Conservation (phyloP, 176 grass and related monocot genomes). For the Phoenix roebelenii region DNA sequence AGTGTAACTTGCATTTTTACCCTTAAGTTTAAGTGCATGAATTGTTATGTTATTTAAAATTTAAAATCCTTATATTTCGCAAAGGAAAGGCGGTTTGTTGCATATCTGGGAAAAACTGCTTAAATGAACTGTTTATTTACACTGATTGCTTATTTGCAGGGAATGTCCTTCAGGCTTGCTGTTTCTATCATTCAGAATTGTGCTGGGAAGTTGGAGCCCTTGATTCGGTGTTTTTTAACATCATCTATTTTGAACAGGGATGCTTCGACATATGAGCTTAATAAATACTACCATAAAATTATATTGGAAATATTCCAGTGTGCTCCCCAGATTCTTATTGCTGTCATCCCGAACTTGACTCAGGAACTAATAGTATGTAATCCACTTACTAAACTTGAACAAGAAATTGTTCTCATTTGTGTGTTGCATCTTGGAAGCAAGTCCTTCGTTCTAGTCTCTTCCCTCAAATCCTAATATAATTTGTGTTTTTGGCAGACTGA, state of each 20-base stretch:
- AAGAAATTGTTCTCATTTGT: too few species aligned
- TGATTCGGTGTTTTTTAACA: slow-evolving; percentile 46
- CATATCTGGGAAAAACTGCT: not conserved
- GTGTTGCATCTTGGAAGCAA: too few species aligned
- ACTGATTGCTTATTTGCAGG: slow-evolving; percentile 38
- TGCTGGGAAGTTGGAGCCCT: slow-evolving; percentile 53
- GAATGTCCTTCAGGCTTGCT: slow-evolving; percentile 57
- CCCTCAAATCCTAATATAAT: not conserved
- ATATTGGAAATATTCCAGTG: slow-evolving; percentile 84
- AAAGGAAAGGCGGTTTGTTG: too few species aligned
- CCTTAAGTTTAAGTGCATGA: too few species aligned
- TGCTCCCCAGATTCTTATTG: slow-evolving; percentile 61
- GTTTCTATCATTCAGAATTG: slow-evolving; percentile 51
- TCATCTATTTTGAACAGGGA: slow-evolving; percentile 52
- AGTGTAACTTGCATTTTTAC: too few species aligned
- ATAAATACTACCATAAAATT: slow-evolving; percentile 59
- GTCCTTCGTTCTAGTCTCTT: too few species aligned
- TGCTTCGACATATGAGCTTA: slow-evolving; percentile 32
- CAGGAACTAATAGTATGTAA: slow-evolving; percentile 70
- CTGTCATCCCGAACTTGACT: slow-evolving; percentile 73
- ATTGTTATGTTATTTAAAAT: too few species aligned
- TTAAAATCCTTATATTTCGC: too few species aligned
- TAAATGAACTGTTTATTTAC: not conserved
- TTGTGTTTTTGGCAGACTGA: slow-evolving; percentile 42
- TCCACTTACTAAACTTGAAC: slow-evolving; percentile 3